Conservation (phyloP, 352 stramenopile genomes). For the Phytophthora gonapodyides region DNA sequence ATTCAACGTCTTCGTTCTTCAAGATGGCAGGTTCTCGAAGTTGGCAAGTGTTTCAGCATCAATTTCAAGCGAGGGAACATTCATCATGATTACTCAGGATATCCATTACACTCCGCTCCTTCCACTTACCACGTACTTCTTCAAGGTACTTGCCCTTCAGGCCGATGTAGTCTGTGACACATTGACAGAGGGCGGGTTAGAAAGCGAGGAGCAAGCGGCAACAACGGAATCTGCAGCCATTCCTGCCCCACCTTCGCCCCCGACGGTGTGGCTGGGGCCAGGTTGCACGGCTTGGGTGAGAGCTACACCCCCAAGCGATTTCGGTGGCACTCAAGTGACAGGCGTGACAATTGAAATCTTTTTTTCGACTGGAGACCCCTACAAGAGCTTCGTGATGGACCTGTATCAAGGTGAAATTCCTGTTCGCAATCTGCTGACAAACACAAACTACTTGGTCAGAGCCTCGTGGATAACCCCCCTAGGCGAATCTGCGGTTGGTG, state of each 20-base stretch:
- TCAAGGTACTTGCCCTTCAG: constrained; percentile 54
- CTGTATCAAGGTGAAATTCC: constrained; percentile 8
- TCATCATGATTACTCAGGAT: constrained; percentile 27
- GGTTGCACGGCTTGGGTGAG: constrained; percentile 31
- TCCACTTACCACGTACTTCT: constrained; percentile 37
- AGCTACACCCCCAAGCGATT: constrained; percentile 33
- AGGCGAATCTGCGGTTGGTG: constrained; percentile 22
- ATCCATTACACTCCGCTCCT: constrained; percentile 18
- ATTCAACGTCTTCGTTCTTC: constrained; percentile 38
- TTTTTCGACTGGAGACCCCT: constrained; percentile 8
- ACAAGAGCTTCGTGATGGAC: constrained; percentile 9
- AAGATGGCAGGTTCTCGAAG: constrained; percentile 26
- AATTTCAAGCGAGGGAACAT: constrained; percentile 16
- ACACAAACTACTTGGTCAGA: constrained; percentile 40
- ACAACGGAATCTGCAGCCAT: constrained; percentile 34
- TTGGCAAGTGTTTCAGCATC: constrained; percentile 31
- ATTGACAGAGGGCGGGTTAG: constrained; percentile 24
- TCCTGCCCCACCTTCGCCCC: constrained; percentile 29
- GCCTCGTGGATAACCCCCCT: constrained; percentile 18
- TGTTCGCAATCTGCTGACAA: constrained; percentile 29
- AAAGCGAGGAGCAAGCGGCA: constrained; percentile 37
- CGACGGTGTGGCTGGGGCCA: constrained; percentile 20
- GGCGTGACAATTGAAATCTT: constrained; percentile 20
- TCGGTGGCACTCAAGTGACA: constrained; percentile 30
- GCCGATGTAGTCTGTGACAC: constrained; percentile 44